Conservation (phyloP, 2,329 filamentous ascomycete species). For the Didymella arachidicola region DNA sequence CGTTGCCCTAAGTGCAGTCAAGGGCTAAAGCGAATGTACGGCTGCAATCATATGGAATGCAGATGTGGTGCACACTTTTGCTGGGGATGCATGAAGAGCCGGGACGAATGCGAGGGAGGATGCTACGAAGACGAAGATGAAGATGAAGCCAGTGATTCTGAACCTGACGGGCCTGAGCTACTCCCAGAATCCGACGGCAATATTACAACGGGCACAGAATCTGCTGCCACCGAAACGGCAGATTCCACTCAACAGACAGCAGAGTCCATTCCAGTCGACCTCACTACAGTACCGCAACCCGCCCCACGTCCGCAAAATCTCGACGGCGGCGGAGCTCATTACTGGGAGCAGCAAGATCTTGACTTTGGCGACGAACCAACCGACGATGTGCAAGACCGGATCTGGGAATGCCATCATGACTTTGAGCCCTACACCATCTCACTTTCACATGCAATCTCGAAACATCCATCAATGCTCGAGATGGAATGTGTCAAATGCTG, state of each 20-base stretch:
- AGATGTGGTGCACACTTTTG: constrained; percentile 61
- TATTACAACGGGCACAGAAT: neutral
- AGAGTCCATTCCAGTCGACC: neutral
- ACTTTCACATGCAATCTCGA: constrained; percentile 24
- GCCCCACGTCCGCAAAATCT: constrained; percentile 38
- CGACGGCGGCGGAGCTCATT: constrained; percentile 39
- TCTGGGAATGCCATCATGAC: constrained; percentile 39
- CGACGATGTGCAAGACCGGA: constrained; percentile 31
- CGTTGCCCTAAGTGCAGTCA: constrained; percentile 59
- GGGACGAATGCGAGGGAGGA: constrained; percentile 42
- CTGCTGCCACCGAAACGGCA: neutral
- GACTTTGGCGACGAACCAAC: constrained; percentile 51
- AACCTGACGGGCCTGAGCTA: constrained; percentile 33
- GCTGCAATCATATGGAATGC: constrained; percentile 59
- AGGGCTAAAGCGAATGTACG: constrained; percentile 59
- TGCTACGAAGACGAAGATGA: constrained; percentile 33
- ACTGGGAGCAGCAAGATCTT: constrained; percentile 42
- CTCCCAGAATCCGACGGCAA: constrained; percentile 4
- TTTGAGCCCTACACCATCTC: constrained; percentile 31
- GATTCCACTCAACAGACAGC: neutral
- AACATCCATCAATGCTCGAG: constrained; percentile 3
- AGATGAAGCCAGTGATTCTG: constrained; percentile 36
- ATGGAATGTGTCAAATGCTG: constrained; percentile 47
- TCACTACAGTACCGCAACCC: constrained; percentile 6
- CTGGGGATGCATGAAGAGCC: constrained; percentile 53